A percentile compares a stretch with the other conserved stretches of the same genome.
Evolutionary conservation across 768 basidiomycete genomes (phyloP).

Genomic region (Mycena latifolia): DNA sequence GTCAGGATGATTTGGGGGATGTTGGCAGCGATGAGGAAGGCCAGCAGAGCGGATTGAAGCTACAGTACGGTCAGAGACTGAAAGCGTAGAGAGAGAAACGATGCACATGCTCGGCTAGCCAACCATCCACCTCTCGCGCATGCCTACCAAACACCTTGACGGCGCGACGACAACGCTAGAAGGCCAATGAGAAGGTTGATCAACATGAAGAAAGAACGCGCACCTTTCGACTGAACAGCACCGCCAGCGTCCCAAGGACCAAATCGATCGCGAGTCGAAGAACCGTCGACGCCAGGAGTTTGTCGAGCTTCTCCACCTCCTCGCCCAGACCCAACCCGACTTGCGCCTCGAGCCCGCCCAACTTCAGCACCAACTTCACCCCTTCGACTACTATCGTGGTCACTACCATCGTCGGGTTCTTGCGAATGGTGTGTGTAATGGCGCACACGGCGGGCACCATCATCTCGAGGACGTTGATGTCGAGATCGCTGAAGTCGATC

Average conservation of each 20-base stretch:
- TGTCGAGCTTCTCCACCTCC: background rate
- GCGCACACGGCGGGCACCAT: background rate
- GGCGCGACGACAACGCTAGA: background rate
- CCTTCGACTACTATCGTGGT: background rate
- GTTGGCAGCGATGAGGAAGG: too few species aligned
- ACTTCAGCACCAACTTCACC: background rate
- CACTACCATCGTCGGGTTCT: background rate
- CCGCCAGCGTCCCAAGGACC: background rate
- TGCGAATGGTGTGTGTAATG: background rate
- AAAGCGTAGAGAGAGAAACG: background rate
- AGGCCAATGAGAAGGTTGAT: background rate
- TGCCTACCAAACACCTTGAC: background rate
- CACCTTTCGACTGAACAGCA: background rate
- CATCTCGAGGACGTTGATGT: background rate
- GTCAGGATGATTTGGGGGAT: too few species aligned
- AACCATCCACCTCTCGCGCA: background rate
- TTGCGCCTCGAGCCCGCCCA: background rate
- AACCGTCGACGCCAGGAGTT: background rate
- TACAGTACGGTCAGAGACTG: background rate
- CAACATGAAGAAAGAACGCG: background rate
- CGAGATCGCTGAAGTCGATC: constrained; percentile 2
- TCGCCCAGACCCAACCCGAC: background rate
- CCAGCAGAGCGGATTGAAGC: background rate
- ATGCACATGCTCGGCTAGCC: background rate
- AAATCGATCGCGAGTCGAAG: background rate